Conservation (phyloP, 2,329 filamentous ascomycete species). For the Alternaria panax region DNA sequence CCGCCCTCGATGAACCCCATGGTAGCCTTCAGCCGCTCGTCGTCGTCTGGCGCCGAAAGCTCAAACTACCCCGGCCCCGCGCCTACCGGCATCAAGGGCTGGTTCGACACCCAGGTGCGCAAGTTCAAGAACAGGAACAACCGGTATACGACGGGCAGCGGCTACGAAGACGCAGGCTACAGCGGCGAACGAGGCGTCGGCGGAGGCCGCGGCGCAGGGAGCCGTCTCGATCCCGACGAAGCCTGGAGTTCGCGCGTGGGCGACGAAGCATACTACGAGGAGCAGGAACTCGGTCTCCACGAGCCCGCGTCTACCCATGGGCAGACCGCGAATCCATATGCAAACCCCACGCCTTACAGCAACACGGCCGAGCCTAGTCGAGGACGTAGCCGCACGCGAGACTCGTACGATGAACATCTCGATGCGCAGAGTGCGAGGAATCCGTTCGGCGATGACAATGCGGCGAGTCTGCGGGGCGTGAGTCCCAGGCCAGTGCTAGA, state of each 20-base stretch:
- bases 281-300: conserved; percentile 72
- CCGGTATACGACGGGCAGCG: conserved; percentile 72
- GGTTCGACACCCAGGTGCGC: conserved; percentile 72
- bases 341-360: background rate
- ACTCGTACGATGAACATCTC: conserved; percentile 48
- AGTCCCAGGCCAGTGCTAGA: conserved; percentile 73
- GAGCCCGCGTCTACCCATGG: conserved; percentile 48
- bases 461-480: conserved; percentile 67
- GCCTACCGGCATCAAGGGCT: conserved; percentile 71
- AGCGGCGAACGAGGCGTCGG: conserved; percentile 27
- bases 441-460: conserved; percentile 54
- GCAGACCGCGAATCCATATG: conserved; percentile 48
- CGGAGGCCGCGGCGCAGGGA: conserved; percentile 53
- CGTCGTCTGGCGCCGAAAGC: conserved; percentile 26
- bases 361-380: conserved; percentile 40
- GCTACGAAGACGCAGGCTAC: conserved; percentile 72
- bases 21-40: conserved; percentile 68
- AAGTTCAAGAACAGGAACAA: conserved; percentile 71
- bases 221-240: conserved; percentile 81
- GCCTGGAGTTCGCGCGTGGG: conserved; percentile 85
- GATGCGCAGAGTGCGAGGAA: conserved; percentile 41
- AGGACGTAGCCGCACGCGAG: conserved; percentile 59
- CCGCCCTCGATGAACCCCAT: conserved; percentile 74
- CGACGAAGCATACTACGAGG: conserved; percentile 79
- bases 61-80: conserved; percentile 60